Base-by-base conservation (phyloP, 129 eudicot species). In the Pulicaria dysenterica region DNA sequence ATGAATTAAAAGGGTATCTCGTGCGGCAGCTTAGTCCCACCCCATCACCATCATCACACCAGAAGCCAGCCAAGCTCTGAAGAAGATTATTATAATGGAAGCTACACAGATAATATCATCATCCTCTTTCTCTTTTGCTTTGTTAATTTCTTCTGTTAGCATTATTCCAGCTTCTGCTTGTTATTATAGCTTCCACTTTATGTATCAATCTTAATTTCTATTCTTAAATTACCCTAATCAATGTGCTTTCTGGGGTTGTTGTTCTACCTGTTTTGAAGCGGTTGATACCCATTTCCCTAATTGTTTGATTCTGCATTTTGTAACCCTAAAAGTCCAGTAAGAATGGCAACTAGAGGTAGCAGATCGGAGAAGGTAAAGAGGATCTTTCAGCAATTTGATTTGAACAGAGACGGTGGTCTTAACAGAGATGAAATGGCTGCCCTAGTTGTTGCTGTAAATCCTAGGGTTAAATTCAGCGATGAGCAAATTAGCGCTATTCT, bases 351-450 rank as follows among this genome's bases (percentile, higher is more conserved):
- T 6, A 77, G 97, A 43, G 97, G 97, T 36, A 84, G 88, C 82
- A 90, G 99, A 94, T 94, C 97, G 57, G 97, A 94, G 83, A 94
- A 94, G 59, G 99, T 94, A 13, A 88, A 83, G 87, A 81, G 88
- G 75, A 94, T 94, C 1, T 94, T 94, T 83, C 86, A 83, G 67
- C 99, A 90, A 78, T 94, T 94, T 60, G 99, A 94, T 59, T 64
- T 24, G n/a, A 94, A 94, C 73, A 69, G 76, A 40, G 99, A 94
- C 38, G 96, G 94, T 0, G 96, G 97, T 12, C 80, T 94, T n/a
- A 90, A 81, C 62, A 69, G 99, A 44, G 88, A 85, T 9, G 99
- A 94, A 83, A 94, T 94, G 97, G 84, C 97, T 24, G 93, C 94
- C 4, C 79, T 94, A 48, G 99, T 94, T 60, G 94, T 94, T 14